Percentiles rank a stretch among this genome's conserved stretches.
phyloP scores from a whole-genome alignment of 345 rosid species.

The Bruguiera parviflora region DNA sequence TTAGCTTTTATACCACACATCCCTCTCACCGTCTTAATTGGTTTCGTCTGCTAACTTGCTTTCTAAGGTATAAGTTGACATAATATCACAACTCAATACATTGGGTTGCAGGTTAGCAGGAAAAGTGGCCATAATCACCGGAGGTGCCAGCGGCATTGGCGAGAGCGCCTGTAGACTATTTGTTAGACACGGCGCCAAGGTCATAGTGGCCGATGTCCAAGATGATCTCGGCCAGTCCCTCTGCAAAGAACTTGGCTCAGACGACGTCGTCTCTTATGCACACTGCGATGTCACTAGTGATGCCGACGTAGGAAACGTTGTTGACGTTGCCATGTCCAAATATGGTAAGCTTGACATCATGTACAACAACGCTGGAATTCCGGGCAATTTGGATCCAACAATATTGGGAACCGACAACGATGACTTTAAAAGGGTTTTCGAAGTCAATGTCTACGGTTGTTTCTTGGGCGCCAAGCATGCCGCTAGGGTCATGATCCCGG shows the following conservation, averaged over 20 bases:
- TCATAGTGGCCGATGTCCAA: constrained; percentile 39
- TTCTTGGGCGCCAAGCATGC: constrained; percentile 51
- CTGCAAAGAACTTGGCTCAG: constrained; percentile 23
- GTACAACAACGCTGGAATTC: constrained; percentile 46
- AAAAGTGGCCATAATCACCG: constrained; percentile 43
- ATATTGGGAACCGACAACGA: constrained; percentile 24
- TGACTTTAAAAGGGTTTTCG: constrained; percentile 38
- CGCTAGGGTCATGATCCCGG: constrained; percentile 47
- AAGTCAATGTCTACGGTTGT: constrained; percentile 36
- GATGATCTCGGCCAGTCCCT: constrained; percentile 38
- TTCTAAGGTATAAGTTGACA: too few relatives aligned
- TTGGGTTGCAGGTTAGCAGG: constrained; percentile 33
- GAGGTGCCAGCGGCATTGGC: constrained; percentile 46
- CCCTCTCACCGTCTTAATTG: too few relatives aligned
- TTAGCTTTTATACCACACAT: not conserved
- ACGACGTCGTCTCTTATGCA: constrained; percentile 19
- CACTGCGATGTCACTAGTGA: constrained; percentile 43
- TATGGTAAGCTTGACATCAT: constrained; percentile 44
- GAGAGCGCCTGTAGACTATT: constrained; percentile 32
- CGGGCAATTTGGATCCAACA: constrained; percentile 21
- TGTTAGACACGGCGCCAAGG: constrained; percentile 37
- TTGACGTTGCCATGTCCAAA: constrained; percentile 29
- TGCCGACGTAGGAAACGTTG: constrained; percentile 25
- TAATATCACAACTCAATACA: not conserved
- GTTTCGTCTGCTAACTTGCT: too few relatives aligned